These are phyloP conservation scores for Papilionanthe hybrid DNA, from an alignment of 116 monocot genomes.

Conservation along the genomic window DNA sequence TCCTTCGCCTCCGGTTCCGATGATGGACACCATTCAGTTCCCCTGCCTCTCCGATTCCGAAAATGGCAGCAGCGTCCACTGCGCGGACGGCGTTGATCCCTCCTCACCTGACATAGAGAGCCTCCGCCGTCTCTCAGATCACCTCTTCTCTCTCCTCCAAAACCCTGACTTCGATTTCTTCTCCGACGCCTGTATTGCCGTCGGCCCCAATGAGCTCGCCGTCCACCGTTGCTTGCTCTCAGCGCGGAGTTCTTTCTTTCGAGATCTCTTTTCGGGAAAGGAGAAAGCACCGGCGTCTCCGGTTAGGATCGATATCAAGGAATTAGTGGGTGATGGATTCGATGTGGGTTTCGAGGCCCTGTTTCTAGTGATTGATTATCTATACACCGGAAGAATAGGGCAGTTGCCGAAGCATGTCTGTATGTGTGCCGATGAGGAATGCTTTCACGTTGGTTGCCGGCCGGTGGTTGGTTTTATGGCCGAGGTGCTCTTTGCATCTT, in stretches of 20 bases:
- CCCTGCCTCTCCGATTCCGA: neutral
- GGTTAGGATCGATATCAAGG: conserved; percentile 28
- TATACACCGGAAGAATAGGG: conserved; percentile 57
- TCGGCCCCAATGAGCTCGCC: neutral
- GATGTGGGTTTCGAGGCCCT: conserved; percentile 49
- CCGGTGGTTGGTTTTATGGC: conserved; percentile 63
- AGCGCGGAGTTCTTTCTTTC: conserved; percentile 1
- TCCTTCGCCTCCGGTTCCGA: neutral
- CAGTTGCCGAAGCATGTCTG: conserved; percentile 35
- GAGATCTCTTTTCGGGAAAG: conserved; percentile 26
- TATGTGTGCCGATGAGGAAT: conserved; percentile 61
- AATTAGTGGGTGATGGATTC: conserved; percentile 22
- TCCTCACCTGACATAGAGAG: neutral
- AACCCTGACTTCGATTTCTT: neutral
- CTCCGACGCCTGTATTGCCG: neutral
- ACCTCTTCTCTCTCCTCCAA: neutral
- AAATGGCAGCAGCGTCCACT: neutral
- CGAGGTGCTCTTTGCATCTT: conserved; percentile 58
- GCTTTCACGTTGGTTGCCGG: conserved; percentile 50
- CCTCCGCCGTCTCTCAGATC: conserved; percentile 2
- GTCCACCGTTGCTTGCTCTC: conserved; percentile 5
- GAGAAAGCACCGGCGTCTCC: neutral
- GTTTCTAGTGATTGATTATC: conserved; percentile 42
- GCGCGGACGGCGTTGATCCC: neutral
- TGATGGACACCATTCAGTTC: neutral